Base-by-base conservation (phyloP, 2,329 filamentous ascomycete species). In the Colletotrichum sp. region DNA sequence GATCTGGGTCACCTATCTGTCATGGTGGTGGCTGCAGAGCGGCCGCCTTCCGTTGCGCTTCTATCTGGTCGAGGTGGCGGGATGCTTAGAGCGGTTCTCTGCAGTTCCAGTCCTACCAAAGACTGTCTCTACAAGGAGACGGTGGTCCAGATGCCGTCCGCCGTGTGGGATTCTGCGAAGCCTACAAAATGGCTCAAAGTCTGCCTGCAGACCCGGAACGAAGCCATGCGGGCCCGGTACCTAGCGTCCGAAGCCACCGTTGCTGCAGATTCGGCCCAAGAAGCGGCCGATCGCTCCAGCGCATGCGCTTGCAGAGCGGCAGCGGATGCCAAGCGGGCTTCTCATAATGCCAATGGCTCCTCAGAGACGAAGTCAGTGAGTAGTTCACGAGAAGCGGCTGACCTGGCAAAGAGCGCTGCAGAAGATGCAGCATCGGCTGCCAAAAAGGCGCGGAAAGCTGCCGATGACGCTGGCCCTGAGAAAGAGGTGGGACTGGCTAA, bases 51-150 rank as follows among this genome's bases (percentile, higher is more conserved):
- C n/a, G 55, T 59, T 19, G 55, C 55, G 16, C 27, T 59, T 16
- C 25, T 59, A 59, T 25, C 55, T 59, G 55, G 55, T 3, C 7
- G 55, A 19, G 55, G 27, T 0, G 55, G 55, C 25, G 55, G 55
- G 13, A 29, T 59, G 55, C 27, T 59, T 1, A 25, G 55, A 9
- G 55, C 55, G 0, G 55, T 59, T 7, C 27, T 59, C 22, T 59
- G 55, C 55, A 59, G 55, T 22, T 59, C 22, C 1, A 29, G 27
- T 9, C 55, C 55, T 16, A 13, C 27, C 22, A 59, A 59, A 6
- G 55, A 59, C 55, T 59, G 55, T 19, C 55, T 59, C 25, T 59
- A 29, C 55, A 59, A 59, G 25, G 55, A 59, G 55, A 59, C 55
- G 13, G 55, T 59, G 55, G 55, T 59, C 5, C 55, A 29, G 3